These are phyloP conservation scores for Arthrobotrys musiformis DNA, from an alignment of 2,329 filamentous ascomycete genomes.

Conservation along the genomic window DNA sequence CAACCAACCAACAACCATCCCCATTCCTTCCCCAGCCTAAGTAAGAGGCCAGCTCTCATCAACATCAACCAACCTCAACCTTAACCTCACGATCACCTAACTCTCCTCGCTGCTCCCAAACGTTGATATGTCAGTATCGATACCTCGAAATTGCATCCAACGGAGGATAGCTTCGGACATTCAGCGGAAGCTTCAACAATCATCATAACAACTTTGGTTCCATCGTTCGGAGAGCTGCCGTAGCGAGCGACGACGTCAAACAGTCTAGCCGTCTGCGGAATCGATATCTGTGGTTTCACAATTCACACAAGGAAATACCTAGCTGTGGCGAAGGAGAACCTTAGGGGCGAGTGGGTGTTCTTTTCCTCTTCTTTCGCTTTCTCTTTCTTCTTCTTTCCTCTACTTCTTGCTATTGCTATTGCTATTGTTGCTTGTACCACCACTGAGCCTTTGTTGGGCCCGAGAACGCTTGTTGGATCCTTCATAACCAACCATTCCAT, in stretches of 20 bases:
- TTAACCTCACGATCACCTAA: background rate
- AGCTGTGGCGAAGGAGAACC: slow-evolving; percentile 2
- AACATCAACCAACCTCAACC: background rate
- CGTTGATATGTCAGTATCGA: slow-evolving; percentile 40
- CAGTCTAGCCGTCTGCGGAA: slow-evolving; percentile 16
- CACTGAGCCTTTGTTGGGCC: background rate
- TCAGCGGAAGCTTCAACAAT: slow-evolving; percentile 18
- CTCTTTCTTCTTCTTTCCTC: background rate
- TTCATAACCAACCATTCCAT: background rate
- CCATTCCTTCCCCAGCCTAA: background rate
- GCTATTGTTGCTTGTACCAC: too few species aligned
- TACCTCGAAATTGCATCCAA: slow-evolving; percentile 2
- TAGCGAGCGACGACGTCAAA: slow-evolving; percentile 9
- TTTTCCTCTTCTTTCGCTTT: background rate
- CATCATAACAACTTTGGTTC: slow-evolving; percentile 14
- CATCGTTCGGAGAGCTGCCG: slow-evolving; percentile 39
- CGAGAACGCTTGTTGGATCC: background rate
- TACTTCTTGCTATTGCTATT: background rate
- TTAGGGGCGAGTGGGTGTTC: background rate
- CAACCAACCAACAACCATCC: too few species aligned
- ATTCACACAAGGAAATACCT: slow-evolving; percentile 16
- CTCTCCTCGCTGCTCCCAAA: background rate
- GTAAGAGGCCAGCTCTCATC: slow-evolving; percentile 31
- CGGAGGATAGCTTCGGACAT: slow-evolving; percentile 31
- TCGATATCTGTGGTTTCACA: slow-evolving; percentile 29